phyloP scores from a whole-genome alignment of 2,329 filamentous ascomycete genomes.

The Didymella exigua region DNA sequence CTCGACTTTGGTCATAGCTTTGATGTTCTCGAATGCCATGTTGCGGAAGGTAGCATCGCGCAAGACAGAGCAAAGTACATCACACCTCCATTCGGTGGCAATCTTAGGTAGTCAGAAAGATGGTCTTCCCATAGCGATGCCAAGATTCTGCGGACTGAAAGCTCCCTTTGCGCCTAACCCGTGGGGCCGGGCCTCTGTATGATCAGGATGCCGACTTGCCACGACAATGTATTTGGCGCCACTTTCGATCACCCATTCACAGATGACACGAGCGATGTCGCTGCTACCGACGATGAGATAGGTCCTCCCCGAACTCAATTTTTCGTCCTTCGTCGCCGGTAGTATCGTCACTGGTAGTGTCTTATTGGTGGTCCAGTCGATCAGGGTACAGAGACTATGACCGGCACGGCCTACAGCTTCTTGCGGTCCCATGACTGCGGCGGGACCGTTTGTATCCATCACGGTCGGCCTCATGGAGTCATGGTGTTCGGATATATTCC shows the following conservation, averaged over 20 bases:
- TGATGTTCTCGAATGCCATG: constrained; percentile 14
- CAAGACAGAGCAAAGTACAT: constrained; percentile 17
- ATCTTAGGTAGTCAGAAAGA: neutral
- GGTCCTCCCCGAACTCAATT: constrained; percentile 14
- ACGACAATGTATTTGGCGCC: constrained; percentile 31
- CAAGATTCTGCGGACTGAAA: constrained; percentile 2
- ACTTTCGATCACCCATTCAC: constrained; percentile 23
- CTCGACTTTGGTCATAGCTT: constrained; percentile 17
- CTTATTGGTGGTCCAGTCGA: constrained; percentile 13
- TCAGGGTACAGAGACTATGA: neutral
- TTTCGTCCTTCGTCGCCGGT: constrained; percentile 1
- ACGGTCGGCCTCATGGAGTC: neutral
- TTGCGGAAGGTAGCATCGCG: constrained; percentile 17
- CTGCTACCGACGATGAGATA: constrained; percentile 28
- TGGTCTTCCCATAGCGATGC: neutral
- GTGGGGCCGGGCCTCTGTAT: constrained; percentile 25
- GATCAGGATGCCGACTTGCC: constrained; percentile 47
- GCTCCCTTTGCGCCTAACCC: constrained; percentile 10
- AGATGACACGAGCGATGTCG: constrained; percentile 23
- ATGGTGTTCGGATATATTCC: neutral
- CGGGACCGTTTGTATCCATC: neutral
- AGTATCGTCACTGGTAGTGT: constrained; percentile 2
- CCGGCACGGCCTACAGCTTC: neutral
- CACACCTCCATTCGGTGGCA: constrained; percentile 22
- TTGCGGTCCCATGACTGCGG: neutral